Evolutionary conservation across 1,139 yeast genomes (phyloP).

Genomic region (Torulaspora globosa): DNA sequence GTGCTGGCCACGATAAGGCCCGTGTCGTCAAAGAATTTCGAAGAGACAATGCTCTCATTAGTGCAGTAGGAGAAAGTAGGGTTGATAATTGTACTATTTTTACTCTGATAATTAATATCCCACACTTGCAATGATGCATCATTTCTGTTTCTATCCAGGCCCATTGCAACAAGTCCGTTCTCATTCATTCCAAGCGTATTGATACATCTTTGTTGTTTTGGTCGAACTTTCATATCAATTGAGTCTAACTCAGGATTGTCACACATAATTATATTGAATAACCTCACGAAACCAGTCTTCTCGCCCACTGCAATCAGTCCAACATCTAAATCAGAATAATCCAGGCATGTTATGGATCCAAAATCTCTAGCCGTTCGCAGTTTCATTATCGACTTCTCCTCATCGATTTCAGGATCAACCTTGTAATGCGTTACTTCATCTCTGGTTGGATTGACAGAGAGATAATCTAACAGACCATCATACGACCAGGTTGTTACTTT

Average conservation of each 20-base stretch:
- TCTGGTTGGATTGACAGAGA: slow-evolving; percentile 39
- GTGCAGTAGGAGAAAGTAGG: slow-evolving; percentile 62
- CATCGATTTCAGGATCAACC: slow-evolving; percentile 37
- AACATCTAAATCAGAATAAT: slow-evolving; percentile 52
- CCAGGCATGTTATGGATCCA: slow-evolving; percentile 66
- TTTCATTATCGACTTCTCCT: slow-evolving; percentile 45
- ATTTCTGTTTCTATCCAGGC: slow-evolving; percentile 74
- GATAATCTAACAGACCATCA: slow-evolving; percentile 31
- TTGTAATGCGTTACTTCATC: slow-evolving; percentile 38
- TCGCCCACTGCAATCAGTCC: slow-evolving; percentile 75
- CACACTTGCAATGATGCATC: slow-evolving; percentile 77
- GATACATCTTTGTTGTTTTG: slow-evolving; percentile 70
- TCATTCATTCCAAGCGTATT: slow-evolving; percentile 68
- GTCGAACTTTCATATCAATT: slow-evolving; percentile 41
- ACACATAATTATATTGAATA: slow-evolving; percentile 52
- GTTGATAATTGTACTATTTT: slow-evolving; percentile 41
- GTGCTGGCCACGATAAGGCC: slow-evolving; percentile 70
- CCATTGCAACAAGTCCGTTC: slow-evolving; percentile 66
- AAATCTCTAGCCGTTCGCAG: slow-evolving; percentile 58
- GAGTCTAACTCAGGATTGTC: slow-evolving; percentile 19
- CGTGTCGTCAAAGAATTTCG: slow-evolving; percentile 61
- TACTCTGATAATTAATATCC: slow-evolving; percentile 61
- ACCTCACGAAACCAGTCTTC: slow-evolving; percentile 59
- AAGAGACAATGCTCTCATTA: slow-evolving; percentile 69
- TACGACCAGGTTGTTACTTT: slow-evolving; percentile 34